Percentiles rank a stretch among this genome's conserved stretches.
These are phyloP conservation scores for Cercospora sp. DNA, from an alignment of 2,329 filamentous ascomycete species.

Conservation along the genomic window DNA sequence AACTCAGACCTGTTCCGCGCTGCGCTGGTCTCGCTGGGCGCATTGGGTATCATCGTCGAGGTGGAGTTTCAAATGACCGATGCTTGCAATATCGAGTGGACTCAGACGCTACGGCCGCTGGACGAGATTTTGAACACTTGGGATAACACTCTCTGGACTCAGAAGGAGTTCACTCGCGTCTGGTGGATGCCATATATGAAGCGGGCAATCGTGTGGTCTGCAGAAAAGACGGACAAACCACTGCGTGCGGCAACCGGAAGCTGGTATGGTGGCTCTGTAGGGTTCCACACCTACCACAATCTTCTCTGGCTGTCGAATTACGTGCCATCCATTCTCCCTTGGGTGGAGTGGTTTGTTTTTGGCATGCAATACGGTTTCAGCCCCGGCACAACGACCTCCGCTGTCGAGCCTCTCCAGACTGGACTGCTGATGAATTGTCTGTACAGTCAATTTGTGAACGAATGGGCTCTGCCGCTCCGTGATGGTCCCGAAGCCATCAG, in stretches of 20 bases:
- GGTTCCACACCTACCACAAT: slow-evolving; percentile 90
- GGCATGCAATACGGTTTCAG: slow-evolving; percentile 95
- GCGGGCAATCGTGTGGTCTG: slow-evolving; percentile 84
- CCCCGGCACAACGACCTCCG: slow-evolving; percentile 66
- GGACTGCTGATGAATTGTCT: slow-evolving; percentile 95
- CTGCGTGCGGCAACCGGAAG: slow-evolving; percentile 60
- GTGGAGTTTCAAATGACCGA: slow-evolving; percentile 80
- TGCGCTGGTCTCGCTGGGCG: slow-evolving; percentile 81
- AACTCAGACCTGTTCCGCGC: slow-evolving; percentile 83
- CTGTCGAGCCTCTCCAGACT: slow-evolving; percentile 74
- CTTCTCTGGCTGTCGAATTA: slow-evolving; percentile 78
- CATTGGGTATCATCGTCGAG: slow-evolving; percentile 86
- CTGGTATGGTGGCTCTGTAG: slow-evolving; percentile 80
- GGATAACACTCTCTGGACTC: slow-evolving; percentile 74
- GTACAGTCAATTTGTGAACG: slow-evolving; percentile 98
- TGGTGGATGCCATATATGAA: slow-evolving; percentile 98
- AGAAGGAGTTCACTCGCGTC: slow-evolving; percentile 84
- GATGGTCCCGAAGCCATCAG: slow-evolving; percentile 84
- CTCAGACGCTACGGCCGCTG: slow-evolving; percentile 74
- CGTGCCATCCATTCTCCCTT: slow-evolving; percentile 75
- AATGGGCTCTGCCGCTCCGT: slow-evolving; percentile 88
- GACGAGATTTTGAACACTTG: slow-evolving; percentile 68
- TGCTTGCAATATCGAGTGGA: slow-evolving; percentile 82
- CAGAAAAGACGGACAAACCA: slow-evolving; percentile 70
- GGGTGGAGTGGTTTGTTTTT: slow-evolving; percentile 94